Evolutionary conservation across 108 stramenopile species (phyloP), one percentile per base, ranked within the genome.

Genomic region (Aurantiochytrium sp.): DNA sequence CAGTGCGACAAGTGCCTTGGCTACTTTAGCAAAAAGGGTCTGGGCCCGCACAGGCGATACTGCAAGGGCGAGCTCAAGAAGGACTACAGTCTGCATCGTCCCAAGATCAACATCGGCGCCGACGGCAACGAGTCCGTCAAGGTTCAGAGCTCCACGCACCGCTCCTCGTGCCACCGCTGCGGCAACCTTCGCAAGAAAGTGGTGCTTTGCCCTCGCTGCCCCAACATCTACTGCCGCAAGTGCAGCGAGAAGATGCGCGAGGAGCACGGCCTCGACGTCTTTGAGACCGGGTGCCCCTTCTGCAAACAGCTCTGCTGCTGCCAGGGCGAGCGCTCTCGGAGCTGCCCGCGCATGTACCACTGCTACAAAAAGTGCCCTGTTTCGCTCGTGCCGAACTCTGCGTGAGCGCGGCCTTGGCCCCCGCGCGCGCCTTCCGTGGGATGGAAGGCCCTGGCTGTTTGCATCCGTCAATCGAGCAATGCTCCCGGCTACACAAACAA

Each of bases 211-310:
- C 42, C 39, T 22, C 39, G 73, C 24, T 81, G 73, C 45, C 39
- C 73, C 42, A 81, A 81, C 30, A 81, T 81, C 24, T 81, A 48
- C 30, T 81, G 73, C 73, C 39, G 73, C 1, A 81, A 48, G 39
- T 81, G 73, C 73, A 48, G 73, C n/a, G 73, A 81, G 27, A 81
- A 81, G 73, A 81, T 81, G 73, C 39, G 73, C 12, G 39, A 81
- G 1, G 42, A 81, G 45, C 45, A 48, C 45, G 73, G 73, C 8
- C 73, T 12, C 6, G 39, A 81, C 45, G 45, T 81, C 39, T 81
- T 81, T 24, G 73, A 48, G 45, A 48, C 42, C 10, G 73, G 73
- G 12, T 81, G 73, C 45, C 73, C 73, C 24, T 81, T 81, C 24
- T 81, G 73, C 45, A 81, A 81, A 48, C n/a, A 41, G 12, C 73